Percentiles rank a stretch among this genome's conserved stretches.
Evolutionary conservation across 1,139 yeast genomes (phyloP).

Genomic region (Yamadazyma dendronema): DNA sequence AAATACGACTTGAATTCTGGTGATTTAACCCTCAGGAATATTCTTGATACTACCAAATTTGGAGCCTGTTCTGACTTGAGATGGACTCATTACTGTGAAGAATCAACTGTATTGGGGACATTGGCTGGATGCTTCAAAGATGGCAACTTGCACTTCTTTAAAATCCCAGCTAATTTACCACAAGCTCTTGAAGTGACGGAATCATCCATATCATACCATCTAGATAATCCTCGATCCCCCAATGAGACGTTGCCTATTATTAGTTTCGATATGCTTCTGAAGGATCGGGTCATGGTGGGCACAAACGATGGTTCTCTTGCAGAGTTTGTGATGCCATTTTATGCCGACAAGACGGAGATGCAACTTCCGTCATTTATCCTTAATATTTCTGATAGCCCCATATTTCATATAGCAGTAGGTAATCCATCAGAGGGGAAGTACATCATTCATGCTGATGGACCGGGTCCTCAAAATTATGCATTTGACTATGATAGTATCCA

Average conservation of each 20-base stretch:
- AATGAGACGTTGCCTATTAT: constrained; percentile 34
- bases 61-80: constrained; percentile 56
- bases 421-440: constrained; percentile 25
- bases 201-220: constrained; percentile 29
- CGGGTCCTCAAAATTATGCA: constrained; percentile 45
- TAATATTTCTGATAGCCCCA: constrained; percentile 50
- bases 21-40: constrained; percentile 26
- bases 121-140: constrained; percentile 60
- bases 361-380: constrained; percentile 48
- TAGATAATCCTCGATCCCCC: constrained; percentile 15
- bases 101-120: constrained; percentile 23
- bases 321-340: constrained; percentile 45
- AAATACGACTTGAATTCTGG: constrained; percentile 30
- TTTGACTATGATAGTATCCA: constrained; percentile 42
- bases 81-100: constrained; percentile 16
- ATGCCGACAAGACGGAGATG: neutral
- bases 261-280: constrained; percentile 54
- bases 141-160: constrained; percentile 58
- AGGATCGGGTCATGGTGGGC: constrained; percentile 56
- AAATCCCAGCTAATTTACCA: constrained; percentile 18
- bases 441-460: constrained; percentile 43
- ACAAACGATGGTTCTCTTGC: constrained; percentile 64
- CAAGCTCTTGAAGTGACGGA: constrained; percentile 22
- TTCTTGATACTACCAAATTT: constrained; percentile 36
- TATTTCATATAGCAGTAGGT: constrained; percentile 44